A percentile compares a stretch with the other conserved stretches of the same genome.
Conservation (phyloP, 2,329 filamentous ascomycete genomes). For the Phyllosticta citribraziliensis region DNA sequence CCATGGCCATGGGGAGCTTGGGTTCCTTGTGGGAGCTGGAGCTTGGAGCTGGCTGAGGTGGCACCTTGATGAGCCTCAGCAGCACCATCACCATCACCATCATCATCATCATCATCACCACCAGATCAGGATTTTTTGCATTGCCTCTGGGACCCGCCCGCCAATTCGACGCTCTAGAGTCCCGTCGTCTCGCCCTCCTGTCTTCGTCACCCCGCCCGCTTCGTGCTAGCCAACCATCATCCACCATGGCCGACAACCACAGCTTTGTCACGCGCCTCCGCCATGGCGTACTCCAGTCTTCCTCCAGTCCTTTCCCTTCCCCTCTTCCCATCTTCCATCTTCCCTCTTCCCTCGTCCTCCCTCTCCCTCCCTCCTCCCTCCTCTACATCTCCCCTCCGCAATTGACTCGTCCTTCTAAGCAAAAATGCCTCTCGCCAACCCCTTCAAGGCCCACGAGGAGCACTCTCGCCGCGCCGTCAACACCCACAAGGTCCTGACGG, state of each 20-base stretch:
- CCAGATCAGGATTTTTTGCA: no score
- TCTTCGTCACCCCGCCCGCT: background rate
- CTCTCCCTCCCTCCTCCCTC: background rate
- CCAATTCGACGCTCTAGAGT: no score
- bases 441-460: slow-evolving; percentile 61
- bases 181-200: background rate
- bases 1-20: no score
- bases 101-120: no score
- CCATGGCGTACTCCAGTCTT: slow-evolving; percentile 10
- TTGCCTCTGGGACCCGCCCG: no score
- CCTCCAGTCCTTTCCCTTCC: background rate
- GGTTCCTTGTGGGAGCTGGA: no score
- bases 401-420: background rate
- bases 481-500: slow-evolving; percentile 66
- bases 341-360: background rate
- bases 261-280: slow-evolving; percentile 4
- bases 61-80: no score
- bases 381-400: background rate
- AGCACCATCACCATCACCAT: no score
- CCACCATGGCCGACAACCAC: slow-evolving; percentile 10
- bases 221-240: background rate
- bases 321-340: background rate
- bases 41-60: no score
- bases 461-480: slow-evolving; percentile 53
- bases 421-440: slow-evolving; percentile 49